Evolutionary conservation across 2,329 filamentous ascomycete species (phyloP).

Genomic region (Diaporthe batatas): DNA sequence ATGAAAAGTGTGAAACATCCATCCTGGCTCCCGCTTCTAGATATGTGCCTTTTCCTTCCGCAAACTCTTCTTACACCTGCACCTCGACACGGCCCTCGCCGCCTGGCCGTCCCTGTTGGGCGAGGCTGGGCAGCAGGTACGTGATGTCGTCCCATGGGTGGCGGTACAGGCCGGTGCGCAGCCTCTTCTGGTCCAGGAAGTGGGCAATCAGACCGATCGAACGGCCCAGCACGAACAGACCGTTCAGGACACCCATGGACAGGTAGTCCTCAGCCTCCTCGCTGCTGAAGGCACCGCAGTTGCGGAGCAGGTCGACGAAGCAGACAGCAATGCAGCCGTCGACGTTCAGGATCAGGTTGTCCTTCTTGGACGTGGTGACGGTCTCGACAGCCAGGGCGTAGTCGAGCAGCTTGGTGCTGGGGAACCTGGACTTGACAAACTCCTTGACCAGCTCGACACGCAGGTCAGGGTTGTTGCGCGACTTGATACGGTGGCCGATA

Average conservation of each 20-base stretch:
- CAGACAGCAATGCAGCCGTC: constrained; percentile 98
- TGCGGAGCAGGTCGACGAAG: constrained; percentile 97
- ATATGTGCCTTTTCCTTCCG: constrained; percentile 38
- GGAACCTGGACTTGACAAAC: constrained; percentile 98
- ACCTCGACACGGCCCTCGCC: constrained; percentile 92
- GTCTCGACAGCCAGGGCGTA: constrained; percentile 98
- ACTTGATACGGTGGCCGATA: constrained; percentile 99
- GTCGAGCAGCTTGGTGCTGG: constrained; percentile 97
- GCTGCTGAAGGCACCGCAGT: constrained; percentile 94
- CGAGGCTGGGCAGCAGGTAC: constrained; percentile 87
- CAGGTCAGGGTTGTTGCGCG: constrained; percentile 99
- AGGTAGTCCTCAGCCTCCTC: constrained; percentile 99
- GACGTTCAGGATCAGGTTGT: constrained; percentile 99
- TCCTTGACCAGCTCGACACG: constrained; percentile 99
- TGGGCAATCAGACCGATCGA: constrained; percentile 99
- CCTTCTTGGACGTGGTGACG: constrained; percentile 99
- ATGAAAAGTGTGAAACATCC: constrained; percentile 35
- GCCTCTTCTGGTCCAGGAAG: constrained; percentile 99
- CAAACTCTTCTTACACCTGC: constrained; percentile 68
- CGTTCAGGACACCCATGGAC: constrained; percentile 98
- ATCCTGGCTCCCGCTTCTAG: constrained; percentile 33
- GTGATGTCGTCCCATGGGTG: constrained; percentile 99
- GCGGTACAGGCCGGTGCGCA: constrained; percentile 97
- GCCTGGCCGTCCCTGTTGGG: constrained; percentile 77
- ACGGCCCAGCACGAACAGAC: constrained; percentile 97